Evolutionary conservation across 2,329 filamentous ascomycete species (phyloP).

Genomic region (Madurella mycetomatis): DNA sequence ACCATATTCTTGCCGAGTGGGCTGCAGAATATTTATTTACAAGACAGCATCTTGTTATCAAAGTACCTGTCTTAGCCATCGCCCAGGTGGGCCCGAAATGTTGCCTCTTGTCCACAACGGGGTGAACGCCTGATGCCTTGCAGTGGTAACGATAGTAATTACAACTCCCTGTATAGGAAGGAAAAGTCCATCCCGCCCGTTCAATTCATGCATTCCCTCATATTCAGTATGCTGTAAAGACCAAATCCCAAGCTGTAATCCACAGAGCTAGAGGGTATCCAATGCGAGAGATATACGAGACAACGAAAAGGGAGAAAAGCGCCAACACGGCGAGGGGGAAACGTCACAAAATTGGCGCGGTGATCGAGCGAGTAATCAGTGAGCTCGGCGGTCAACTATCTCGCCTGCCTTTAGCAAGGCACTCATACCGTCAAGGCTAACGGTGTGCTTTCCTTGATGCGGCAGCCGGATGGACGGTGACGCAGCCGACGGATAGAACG

Average conservation of each 20-base stretch:
- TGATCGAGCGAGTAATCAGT: conserved; percentile 2
- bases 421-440: conserved; percentile 52
- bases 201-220: background rate
- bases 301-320: background rate
- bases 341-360: background rate
- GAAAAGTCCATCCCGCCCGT: background rate
- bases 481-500: conserved; percentile 4
- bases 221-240: background rate
- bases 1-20: too few species aligned
- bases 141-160: background rate
- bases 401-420: conserved; percentile 56
- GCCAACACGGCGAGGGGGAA: background rate
- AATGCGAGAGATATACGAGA: conserved; percentile 6
- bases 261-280: conserved; percentile 4
- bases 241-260: background rate
- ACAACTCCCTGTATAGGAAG: background rate
- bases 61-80: background rate
- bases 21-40: too few species aligned
- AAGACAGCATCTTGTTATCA: too few species aligned
- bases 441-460: conserved; percentile 27
- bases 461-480: conserved; percentile 5
- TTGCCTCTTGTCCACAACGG: background rate
- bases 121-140: background rate
- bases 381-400: conserved; percentile 47
- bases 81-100: background rate